These are phyloP conservation scores for Chrysanthemum seticuspe DNA, from an alignment of 129 eudicot species.

Conservation along the genomic window DNA sequence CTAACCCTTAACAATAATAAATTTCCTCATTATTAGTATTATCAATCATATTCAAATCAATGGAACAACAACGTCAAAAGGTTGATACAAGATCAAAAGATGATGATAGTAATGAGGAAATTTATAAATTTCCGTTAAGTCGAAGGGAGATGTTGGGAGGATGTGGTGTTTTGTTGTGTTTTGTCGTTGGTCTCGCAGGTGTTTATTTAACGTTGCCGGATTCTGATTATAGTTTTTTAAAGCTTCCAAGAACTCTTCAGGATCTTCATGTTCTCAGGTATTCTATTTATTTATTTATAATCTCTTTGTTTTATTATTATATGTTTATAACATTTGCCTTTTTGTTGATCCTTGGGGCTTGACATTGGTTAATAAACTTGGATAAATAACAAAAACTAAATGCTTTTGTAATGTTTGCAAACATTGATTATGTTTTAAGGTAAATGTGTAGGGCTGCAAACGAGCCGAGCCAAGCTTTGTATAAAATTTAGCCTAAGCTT, in stretches of 20 bases:
- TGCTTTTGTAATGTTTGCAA: no score
- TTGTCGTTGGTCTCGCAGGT: slow-evolving; percentile 53
- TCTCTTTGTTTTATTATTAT: background rate
- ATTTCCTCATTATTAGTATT: no score
- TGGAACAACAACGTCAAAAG: slow-evolving; percentile 25
- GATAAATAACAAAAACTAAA: no score
- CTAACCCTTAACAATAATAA: no score
- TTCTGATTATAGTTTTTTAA: slow-evolving; percentile 88
- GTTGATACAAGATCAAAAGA: slow-evolving; percentile 18
- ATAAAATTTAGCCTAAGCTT: no score
- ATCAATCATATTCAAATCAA: background rate
- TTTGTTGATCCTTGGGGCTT: background rate
- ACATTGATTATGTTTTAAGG: no score
- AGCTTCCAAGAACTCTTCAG: slow-evolving; percentile 76
- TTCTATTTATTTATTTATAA: background rate
- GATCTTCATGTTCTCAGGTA: slow-evolving; percentile 86
- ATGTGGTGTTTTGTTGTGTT: slow-evolving; percentile 51
- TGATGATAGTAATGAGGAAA: slow-evolving; percentile 26
- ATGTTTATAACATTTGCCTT: background rate
- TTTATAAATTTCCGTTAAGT: slow-evolving; percentile 63
- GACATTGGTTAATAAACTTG: no score
- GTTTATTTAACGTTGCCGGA: slow-evolving; percentile 83
- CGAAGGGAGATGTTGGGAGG: slow-evolving; percentile 58
- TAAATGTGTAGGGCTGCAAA: no score
- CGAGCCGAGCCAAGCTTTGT: no score